Base-by-base conservation (phyloP, 148 eudicot genomes). In the Camellia lanceoleosa region DNA sequence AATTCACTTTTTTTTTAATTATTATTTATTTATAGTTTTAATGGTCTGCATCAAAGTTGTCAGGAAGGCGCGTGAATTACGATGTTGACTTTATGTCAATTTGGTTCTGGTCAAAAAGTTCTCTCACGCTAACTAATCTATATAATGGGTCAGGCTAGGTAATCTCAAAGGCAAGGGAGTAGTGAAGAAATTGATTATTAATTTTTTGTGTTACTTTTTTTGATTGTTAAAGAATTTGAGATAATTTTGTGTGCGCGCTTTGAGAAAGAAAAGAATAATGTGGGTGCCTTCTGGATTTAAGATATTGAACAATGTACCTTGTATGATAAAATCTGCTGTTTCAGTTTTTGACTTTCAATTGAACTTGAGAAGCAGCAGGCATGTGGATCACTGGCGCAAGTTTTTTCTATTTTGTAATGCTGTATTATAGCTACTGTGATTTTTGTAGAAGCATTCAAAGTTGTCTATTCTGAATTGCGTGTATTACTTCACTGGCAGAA, bases 401-500 rank as follows among this genome's bases (percentile, higher is more conserved):
- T 62, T 4, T 65, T 4, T 65, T 62, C 13, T 47, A 9, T 42
- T 30, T 70, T 64, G 18, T 20, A 49, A 49, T 46, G 44, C 54
- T 67, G 15, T 63, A 5, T 2, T 3, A 30, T 77, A 12, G 71
- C 43, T 64, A 7, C 51, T 49, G 47, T 51, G 79, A 77, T 65
- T 59, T 54, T 51, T 11, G 70, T 30, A 16, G 2, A 77, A 64
- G 23, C 49, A 65, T 77, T 62, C 55, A 66, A 7, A 54, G 10
- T 77, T 60, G 38, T 13, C 60, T 42, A 23, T 65, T 23, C 72
- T 77, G 72, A 75, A 43, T 79, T 18, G 54, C 30, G 15, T 68
- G 38, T 60, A 66, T 43, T 46, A 11, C 3, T 66, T 63, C 51
- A 42, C 73, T 78, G 64, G 80, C 93, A 95, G 99, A 96, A 80